Conservation (phyloP, 176 grass and related monocot genomes). For the Urochloa ruziziensis region DNA sequence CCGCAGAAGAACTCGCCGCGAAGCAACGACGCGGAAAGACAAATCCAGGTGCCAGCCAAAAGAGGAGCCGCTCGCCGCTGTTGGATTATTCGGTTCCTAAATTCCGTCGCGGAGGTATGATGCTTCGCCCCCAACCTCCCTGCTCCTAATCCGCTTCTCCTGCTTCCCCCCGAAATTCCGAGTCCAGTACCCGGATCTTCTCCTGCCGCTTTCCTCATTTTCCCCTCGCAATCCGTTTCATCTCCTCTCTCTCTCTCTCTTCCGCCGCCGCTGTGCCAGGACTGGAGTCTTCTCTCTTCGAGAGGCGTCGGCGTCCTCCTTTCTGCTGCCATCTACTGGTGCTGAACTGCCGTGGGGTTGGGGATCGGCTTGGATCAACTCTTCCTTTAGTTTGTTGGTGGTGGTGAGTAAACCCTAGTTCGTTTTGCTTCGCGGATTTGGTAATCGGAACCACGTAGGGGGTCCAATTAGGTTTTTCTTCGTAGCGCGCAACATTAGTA, state of each 20-base stretch:
- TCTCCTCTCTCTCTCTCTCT: too few relatives aligned
- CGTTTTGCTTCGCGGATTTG: background rate
- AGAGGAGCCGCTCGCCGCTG: background rate
- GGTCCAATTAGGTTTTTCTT: background rate
- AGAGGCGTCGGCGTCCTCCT: background rate
- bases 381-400: background rate
- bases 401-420: conserved; percentile 25
- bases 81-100: conserved; percentile 21
- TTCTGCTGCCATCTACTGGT: background rate
- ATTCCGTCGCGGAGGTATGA: conserved; percentile 29
- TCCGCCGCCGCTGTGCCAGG: background rate
- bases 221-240: background rate
- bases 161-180: background rate
- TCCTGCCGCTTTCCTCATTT: background rate
- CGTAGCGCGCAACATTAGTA: background rate
- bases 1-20: conserved; percentile 4
- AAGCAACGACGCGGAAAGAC: conserved; percentile 15
- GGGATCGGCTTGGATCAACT: conserved; percentile 1
- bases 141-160: background rate
- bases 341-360: conserved; percentile 4
- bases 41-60: conserved; percentile 21
- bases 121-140: conserved; percentile 1
- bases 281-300: background rate
- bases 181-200: background rate
- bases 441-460: background rate